Conservation (phyloP, 176 grass and related monocot species). For the Ensete ventricosum region DNA sequence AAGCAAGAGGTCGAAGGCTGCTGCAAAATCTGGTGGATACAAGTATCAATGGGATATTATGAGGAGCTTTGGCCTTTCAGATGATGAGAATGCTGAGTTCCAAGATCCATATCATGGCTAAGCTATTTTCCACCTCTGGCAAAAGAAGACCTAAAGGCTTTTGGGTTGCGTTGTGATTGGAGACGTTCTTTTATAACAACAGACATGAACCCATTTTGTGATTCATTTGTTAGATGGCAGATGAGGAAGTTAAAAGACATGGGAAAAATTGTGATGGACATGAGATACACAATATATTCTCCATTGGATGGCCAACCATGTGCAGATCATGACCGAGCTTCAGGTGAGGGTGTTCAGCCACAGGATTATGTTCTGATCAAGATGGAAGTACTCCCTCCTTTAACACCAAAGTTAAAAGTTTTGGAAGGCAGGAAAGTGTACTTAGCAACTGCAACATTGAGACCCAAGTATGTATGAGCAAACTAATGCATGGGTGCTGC, state of each 20-base stretch:
- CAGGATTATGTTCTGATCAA: slow-evolving; percentile 79
- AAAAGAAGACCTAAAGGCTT: slow-evolving; percentile 49
- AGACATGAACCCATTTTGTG: slow-evolving; percentile 60
- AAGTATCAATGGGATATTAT: slow-evolving; percentile 83
- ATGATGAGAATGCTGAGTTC: slow-evolving; percentile 51
- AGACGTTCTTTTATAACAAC: slow-evolving; percentile 63
- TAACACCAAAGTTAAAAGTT: slow-evolving; percentile 44
- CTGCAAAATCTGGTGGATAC: slow-evolving; percentile 36
- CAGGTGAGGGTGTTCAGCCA: slow-evolving; percentile 56
- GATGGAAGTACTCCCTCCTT: slow-evolving; percentile 60
- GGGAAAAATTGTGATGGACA: slow-evolving; percentile 65
- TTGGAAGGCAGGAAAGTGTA: slow-evolving; percentile 61
- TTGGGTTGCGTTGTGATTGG: slow-evolving; percentile 66
- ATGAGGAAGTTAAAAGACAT: slow-evolving; percentile 58
- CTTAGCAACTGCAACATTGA: slow-evolving; percentile 59
- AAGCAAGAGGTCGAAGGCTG: slow-evolving; percentile 59
- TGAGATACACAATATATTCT: slow-evolving; percentile 60
- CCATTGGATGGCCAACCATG: slow-evolving; percentile 80
- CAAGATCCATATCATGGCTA: slow-evolving; percentile 66
- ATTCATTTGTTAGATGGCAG: slow-evolving; percentile 71
- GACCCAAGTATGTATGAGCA: slow-evolving; percentile 72
- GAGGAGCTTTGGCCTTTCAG: slow-evolving; percentile 39
- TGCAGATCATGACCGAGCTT: slow-evolving; percentile 58
- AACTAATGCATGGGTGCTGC: slow-evolving; percentile 76
- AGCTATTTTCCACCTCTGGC: slow-evolving; percentile 46